These are phyloP conservation scores for Hymenoscyphus salicellus DNA, from an alignment of 2,329 filamentous ascomycete genomes.

Conservation along the genomic window DNA sequence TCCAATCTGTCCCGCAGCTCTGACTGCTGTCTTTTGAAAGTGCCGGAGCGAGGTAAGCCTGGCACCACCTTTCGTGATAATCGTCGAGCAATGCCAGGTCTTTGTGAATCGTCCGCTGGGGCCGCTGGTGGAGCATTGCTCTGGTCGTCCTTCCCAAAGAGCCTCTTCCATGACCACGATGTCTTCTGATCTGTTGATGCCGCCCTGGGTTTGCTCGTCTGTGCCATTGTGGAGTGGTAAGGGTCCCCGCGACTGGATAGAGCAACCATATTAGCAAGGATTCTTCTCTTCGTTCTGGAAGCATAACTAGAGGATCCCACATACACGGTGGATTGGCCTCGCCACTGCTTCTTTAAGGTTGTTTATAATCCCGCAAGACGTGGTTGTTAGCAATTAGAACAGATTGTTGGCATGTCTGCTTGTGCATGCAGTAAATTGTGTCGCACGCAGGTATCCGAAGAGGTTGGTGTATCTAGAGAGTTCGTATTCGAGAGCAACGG, in stretches of 20 bases:
- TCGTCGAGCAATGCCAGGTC: constrained; percentile 31
- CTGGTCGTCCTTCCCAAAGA: constrained; percentile 33
- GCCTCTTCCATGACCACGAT: constrained; percentile 34
- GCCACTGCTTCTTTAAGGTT: constrained; percentile 8
- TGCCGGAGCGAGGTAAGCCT: constrained; percentile 71
- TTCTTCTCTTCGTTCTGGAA: constrained; percentile 9
- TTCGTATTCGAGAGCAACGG: constrained; percentile 23
- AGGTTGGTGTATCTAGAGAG: constrained; percentile 7
- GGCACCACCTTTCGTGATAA: constrained; percentile 63
- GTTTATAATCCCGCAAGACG: constrained; percentile 11
- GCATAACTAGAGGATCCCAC: constrained; percentile 7
- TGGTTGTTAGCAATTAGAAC: constrained; percentile 21
- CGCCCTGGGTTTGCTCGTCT: constrained; percentile 29
- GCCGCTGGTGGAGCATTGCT: constrained; percentile 19
- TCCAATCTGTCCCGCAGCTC: constrained; percentile 73
- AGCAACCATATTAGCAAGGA: constrained; percentile 24
- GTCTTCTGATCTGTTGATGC: constrained; percentile 32
- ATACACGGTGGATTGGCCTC: constrained; percentile 13
- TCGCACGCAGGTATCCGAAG: constrained; percentile 30
- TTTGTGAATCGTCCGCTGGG: constrained; percentile 21
- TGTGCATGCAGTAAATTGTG: constrained; percentile 18
- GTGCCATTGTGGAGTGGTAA: constrained; percentile 30
- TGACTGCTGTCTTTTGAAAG: constrained; percentile 79
- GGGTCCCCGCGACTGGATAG: constrained; percentile 18
- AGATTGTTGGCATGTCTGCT: constrained; percentile 17